Evolutionary conservation across 495 filamentous ascomycete species (phyloP).

Genomic region (Sporormia fimetaria): DNA sequence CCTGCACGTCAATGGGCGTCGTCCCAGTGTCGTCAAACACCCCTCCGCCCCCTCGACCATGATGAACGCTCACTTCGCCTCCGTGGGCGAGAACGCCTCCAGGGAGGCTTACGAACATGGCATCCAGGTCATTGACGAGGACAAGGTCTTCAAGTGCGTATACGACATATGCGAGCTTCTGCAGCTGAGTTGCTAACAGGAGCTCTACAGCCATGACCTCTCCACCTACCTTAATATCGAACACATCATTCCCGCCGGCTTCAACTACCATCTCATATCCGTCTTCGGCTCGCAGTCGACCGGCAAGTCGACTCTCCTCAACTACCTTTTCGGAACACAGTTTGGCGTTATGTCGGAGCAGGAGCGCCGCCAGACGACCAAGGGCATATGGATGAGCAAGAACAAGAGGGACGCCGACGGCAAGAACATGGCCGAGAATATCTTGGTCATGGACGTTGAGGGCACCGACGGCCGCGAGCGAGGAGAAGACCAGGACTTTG

Average conservation of each 20-base stretch:
- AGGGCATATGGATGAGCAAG: constrained; percentile 98
- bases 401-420: constrained; percentile 53
- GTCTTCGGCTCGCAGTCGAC: constrained; percentile 98
- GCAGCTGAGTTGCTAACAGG: constrained; percentile 7
- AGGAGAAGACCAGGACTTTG: constrained; percentile 97
- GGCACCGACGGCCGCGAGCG: constrained; percentile 93
- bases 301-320: constrained; percentile 93
- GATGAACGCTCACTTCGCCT: constrained; percentile 84
- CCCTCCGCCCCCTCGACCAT: constrained; percentile 45
- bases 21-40: constrained; percentile 21
- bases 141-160: constrained; percentile 89
- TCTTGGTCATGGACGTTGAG: constrained; percentile 98
- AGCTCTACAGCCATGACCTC: constrained; percentile 52
- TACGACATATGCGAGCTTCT: constrained; percentile 7
- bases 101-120: constrained; percentile 76
- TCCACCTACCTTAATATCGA: constrained; percentile 69
- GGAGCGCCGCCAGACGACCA: constrained; percentile 89
- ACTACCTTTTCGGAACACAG: constrained; percentile 87
- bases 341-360: constrained; percentile 94
- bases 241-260: constrained; percentile 72
- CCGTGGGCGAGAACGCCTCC: constrained; percentile 54
- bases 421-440: constrained; percentile 79
- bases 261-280: constrained; percentile 98
- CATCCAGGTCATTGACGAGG: constrained; percentile 90
- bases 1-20: constrained; percentile 21